A percentile compares a stretch with the other conserved stretches of the same genome.
Evolutionary conservation across 805 yeast species (phyloP).

Genomic region (Metschnikowia amazonensis): DNA sequence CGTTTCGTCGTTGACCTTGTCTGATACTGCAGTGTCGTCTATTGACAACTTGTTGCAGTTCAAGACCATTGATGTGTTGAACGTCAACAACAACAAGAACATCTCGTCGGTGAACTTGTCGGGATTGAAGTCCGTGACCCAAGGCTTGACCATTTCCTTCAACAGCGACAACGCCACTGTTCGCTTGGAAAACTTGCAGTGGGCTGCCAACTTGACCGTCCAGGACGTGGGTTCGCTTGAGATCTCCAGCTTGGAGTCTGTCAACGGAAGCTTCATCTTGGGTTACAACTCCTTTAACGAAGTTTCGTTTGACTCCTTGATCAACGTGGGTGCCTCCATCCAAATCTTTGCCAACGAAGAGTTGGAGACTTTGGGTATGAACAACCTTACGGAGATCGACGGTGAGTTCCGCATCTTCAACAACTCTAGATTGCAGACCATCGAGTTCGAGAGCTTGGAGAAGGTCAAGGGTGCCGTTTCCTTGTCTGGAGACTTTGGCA

Average conservation of each 20-base stretch:
- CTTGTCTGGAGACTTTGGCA: conserved; percentile 35
- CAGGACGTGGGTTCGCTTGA: conserved; percentile 37
- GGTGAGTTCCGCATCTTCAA: conserved; percentile 42
- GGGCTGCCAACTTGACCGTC: conserved; percentile 43
- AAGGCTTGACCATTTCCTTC: conserved; percentile 37
- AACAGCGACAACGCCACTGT: conserved; percentile 31
- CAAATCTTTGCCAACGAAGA: conserved; percentile 43
- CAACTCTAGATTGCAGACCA: conserved; percentile 36
- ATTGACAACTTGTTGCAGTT: conserved; percentile 31
- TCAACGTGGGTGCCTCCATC: conserved; percentile 36
- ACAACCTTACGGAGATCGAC: conserved; percentile 32
- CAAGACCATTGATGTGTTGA: conserved; percentile 30
- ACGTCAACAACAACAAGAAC: conserved; percentile 44
- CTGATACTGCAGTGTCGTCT: conserved; percentile 41
- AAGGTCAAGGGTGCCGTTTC: conserved; percentile 40
- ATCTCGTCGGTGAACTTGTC: conserved; percentile 32
- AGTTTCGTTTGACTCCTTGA: conserved; percentile 28
- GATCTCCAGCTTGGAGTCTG: conserved; percentile 31
- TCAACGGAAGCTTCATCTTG: conserved; percentile 39
- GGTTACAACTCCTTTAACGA: conserved; percentile 38
- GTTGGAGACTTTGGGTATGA: conserved; percentile 28
- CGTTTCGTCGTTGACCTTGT: conserved; percentile 31
- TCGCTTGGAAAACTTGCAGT: conserved; percentile 31
- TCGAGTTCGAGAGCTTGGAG: conserved; percentile 28
- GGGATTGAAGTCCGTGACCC: conserved; percentile 30